A percentile compares a stretch with the other conserved stretches of the same genome.
Conservation (phyloP, 108 stramenopile genomes). For the Nitzschia sp. region DNA sequence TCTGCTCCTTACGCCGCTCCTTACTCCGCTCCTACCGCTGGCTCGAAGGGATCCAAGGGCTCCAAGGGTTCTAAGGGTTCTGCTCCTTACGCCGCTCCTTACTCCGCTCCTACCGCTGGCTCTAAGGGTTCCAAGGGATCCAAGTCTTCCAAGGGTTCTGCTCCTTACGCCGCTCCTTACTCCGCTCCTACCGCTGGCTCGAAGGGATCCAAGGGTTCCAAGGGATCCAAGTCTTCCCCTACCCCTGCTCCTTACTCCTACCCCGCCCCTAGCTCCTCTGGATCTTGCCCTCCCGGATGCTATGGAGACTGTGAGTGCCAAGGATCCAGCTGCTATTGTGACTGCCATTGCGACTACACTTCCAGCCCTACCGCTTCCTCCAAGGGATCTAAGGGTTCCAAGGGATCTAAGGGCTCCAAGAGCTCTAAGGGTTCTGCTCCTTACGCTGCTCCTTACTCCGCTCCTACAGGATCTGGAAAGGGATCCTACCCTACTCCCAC, state of each 20-base stretch:
- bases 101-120: not conserved
- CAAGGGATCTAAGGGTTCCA: not conserved
- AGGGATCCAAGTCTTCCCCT: not conserved
- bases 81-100: not conserved
- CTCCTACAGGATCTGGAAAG: not conserved
- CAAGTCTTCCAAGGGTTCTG: constrained; percentile 6
- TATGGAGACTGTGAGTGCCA: constrained; percentile 2
- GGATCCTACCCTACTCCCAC: not conserved
- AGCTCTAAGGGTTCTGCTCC: not conserved
- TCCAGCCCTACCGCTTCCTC: not conserved
- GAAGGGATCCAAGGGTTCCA: not conserved
- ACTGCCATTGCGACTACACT: constrained; percentile 12
- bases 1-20: not conserved
- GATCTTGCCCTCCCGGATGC: not conserved
- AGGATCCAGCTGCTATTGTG: not conserved
- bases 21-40: not conserved
- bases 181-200: not conserved
- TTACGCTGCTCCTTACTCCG: not conserved
- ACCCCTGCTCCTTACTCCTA: not conserved
- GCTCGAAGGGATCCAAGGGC: constrained; percentile 6
- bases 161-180: not conserved
- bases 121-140: constrained; percentile 1
- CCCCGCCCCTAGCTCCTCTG: not conserved
- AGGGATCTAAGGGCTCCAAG: not conserved
- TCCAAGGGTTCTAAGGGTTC: not conserved